Evolutionary conservation across 1,284 basidiomycete species (phyloP), one percentile per base, ranked within the genome.

Genomic region (Ustilago cynodontis): DNA sequence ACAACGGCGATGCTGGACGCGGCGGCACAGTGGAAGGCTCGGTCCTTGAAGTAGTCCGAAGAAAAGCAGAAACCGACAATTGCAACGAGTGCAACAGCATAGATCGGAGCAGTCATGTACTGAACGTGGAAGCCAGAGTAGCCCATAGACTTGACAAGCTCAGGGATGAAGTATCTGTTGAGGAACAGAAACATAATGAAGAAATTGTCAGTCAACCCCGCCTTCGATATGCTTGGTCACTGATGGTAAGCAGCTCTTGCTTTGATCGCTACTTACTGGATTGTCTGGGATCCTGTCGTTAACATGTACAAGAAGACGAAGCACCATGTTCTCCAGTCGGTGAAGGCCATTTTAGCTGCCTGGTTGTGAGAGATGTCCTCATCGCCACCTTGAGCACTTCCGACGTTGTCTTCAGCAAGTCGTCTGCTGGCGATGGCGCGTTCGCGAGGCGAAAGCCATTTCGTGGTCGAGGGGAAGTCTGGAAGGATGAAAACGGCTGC

Each of bases 241-340:
- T n/a, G n/a, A n/a, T n/a, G n/a, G n/a, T n/a, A n/a, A n/a, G n/a
- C n/a, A n/a, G n/a, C n/a, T n/a, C n/a, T n/a, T n/a, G n/a, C n/a
- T n/a, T n/a, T n/a, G n/a, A n/a, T n/a, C n/a, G n/a, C n/a, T n/a
- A 41, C 39, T 6, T 20, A 20, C 18, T 50, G 57, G 53, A 62
- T 59, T 7, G 68, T 66, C 29, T 73, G 54, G 9, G 22, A 31
- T 4, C 61, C 65, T 1, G 87, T 88, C 53, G 78, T 81, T 53
- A 86, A 79, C 86, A 87, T 87, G 77, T 87, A 85, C 26, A 80
- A 65, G 28, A 83, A 78, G 72, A 88, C 85, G 59, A 76, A 84
- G 16, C 75, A 59, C 78, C 86, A 86, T 51, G 86, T 84, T 28
- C 85, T 76, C 86, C 86, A 87, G 64, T 87, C 86, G 9, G 39